Percentiles rank a stretch among this genome's conserved stretches.
Evolutionary conservation across 495 filamentous ascomycete genomes (phyloP).

Genomic region (Aspergillus steynii): DNA sequence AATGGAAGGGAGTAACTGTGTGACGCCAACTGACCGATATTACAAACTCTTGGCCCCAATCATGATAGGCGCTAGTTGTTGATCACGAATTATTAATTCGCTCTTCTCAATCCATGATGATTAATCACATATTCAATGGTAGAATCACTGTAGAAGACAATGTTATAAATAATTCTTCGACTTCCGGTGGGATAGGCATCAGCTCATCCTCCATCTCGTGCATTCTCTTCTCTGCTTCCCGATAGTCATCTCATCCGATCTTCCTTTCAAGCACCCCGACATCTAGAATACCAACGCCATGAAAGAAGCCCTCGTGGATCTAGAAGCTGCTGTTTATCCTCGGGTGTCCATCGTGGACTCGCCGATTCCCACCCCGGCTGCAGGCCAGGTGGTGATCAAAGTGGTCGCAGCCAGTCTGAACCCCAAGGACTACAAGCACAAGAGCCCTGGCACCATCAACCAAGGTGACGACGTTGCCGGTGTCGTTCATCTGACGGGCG

Average conservation of each 20-base stretch:
- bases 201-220: too few relatives aligned
- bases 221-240: too few relatives aligned
- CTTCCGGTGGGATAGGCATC: too few relatives aligned
- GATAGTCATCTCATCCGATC: too few relatives aligned
- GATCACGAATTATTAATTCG: too few relatives aligned
- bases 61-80: too few relatives aligned
- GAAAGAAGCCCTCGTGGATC: conserved; percentile 2
- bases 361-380: conserved; percentile 58
- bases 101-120: neutral
- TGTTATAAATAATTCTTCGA: too few relatives aligned
- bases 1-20: neutral
- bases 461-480: conserved; percentile 75
- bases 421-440: conserved; percentile 76
- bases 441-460: conserved; percentile 40
- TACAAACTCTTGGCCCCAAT: too few relatives aligned
- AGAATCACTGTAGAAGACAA: neutral
- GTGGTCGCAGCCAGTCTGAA: conserved; percentile 70
- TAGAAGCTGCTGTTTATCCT: neutral
- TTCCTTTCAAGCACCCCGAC: neutral
- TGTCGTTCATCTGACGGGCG: conserved; percentile 61
- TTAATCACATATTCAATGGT: neutral
- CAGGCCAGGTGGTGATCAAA: conserved; percentile 68
- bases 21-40: too few relatives aligned
- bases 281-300: neutral
- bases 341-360: conserved; percentile 1